Evolutionary conservation across 2,329 filamentous ascomycete genomes (phyloP), one percentile per base, ranked within the genome.

Genomic region (Stylonectria norvegica): DNA sequence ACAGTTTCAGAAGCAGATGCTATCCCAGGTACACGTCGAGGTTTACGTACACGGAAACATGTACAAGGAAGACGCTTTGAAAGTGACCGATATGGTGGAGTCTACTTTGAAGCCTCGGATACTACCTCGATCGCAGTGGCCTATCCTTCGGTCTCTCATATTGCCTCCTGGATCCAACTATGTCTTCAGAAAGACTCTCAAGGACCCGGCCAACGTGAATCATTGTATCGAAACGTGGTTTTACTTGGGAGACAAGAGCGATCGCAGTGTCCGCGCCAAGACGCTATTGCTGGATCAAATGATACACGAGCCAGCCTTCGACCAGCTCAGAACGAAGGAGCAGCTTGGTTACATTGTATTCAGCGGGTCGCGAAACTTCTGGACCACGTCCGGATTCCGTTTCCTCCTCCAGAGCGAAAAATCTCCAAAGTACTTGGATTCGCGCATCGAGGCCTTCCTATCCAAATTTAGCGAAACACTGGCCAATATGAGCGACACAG

Each of bases 311-410:
- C 90, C 90, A 4, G 86, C 86, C 7, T 98, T 97, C 60, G 89
- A 98, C 65, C 89, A 95, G 63, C 75, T 98, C 6, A 81, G 93
- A 35, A 97, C 93, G 30, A 96, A 97, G 66, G 91, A 98, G 64
- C 91, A 98, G 66, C 83, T 98, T 5, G 93, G 93, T 10, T 98
- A 98, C 55, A 87, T 98, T 38, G 91, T 98, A 1, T 95, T 91
- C 66, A 91, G 86, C 34, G 87, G 89, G 19, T 74, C 81, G 9
- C 75, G 84, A 27, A 76, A 78, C 37, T 80, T 85, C 40, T 70
- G 81, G n/a, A 89, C 86, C 1, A 91, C 85, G 0, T 84, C 88
- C 55, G 88, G 87, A 1, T 93, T 93, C 65, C 79, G 90, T 5
- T 85, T 98, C 49, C 78, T 97, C 47, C 89, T 98, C 20, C 93